phyloP scores from a whole-genome alignment of 2,329 filamentous ascomycete species.

The Penicillium rolfsii region DNA sequence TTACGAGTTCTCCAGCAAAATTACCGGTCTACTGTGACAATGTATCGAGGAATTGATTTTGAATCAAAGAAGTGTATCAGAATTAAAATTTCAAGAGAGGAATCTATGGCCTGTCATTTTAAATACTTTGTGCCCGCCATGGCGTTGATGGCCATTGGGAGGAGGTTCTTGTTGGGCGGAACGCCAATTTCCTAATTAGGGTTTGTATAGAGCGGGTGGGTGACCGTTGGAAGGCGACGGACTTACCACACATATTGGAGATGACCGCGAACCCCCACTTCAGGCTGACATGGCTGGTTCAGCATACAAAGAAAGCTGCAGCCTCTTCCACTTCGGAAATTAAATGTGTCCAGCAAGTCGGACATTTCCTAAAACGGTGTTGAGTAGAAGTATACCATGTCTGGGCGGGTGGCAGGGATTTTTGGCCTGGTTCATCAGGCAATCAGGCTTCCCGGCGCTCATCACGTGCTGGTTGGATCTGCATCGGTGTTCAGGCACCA shows the following conservation, averaged over 20 bases:
- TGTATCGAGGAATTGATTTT: not conserved
- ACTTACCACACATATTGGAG: not conserved
- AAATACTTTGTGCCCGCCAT: slow-evolving; percentile 9
- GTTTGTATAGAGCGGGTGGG: slow-evolving; percentile 22
- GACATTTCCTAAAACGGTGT: not conserved
- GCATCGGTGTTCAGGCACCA: not conserved
- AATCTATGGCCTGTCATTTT: slow-evolving; percentile 18
- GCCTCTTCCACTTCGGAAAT: not conserved
- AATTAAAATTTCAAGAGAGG: slow-evolving; percentile 1
- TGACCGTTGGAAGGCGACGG: not conserved
- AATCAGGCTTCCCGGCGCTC: not conserved
- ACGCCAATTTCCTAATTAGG: slow-evolving; percentile 18
- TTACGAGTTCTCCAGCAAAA: not conserved
- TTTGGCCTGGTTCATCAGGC: not conserved
- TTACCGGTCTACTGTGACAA: not conserved
- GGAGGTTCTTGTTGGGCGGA: slow-evolving; percentile 10
- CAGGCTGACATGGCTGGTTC: not conserved
- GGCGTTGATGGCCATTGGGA: slow-evolving; percentile 7
- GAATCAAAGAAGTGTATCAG: not conserved
- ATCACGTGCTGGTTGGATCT: no score
- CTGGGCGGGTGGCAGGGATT: not conserved
- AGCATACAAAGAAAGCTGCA: not conserved
- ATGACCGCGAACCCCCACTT: not conserved
- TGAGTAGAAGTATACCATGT: not conserved
- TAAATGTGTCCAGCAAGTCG: not conserved